phyloP scores from a whole-genome alignment of 768 basidiomycete genomes.

The Amanita jacksonii region DNA sequence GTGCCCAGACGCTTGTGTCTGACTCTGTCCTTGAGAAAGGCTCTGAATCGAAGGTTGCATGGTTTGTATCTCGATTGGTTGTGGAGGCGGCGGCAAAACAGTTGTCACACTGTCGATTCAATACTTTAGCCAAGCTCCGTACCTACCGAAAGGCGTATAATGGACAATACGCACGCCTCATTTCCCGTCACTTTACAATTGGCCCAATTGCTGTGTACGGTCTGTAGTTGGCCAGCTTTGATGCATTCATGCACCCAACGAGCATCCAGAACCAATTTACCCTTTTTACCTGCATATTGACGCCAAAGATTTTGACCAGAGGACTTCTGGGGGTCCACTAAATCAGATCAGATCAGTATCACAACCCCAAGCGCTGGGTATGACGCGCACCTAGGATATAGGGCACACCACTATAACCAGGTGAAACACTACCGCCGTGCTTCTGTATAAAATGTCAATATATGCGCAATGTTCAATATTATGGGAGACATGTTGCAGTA shows the following conservation, averaged over 20 bases:
- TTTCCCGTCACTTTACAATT: slow-evolving; percentile 72
- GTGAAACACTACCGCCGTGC: slow-evolving; percentile 66
- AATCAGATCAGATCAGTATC: slow-evolving; percentile 9
- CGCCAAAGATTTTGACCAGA: slow-evolving; percentile 77
- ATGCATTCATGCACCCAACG: slow-evolving; percentile 77
- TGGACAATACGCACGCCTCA: slow-evolving; percentile 45
- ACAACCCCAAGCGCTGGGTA: not conserved
- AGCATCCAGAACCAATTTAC: slow-evolving; percentile 64
- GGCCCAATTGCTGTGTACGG: slow-evolving; percentile 69
- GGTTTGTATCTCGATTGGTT: slow-evolving; percentile 13
- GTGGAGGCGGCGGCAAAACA: slow-evolving; percentile 12
- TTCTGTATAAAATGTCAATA: slow-evolving; percentile 33
- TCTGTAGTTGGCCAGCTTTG: slow-evolving; percentile 56
- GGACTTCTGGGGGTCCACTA: slow-evolving; percentile 71
- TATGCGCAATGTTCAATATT: slow-evolving; percentile 3
- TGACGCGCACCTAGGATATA: slow-evolving; percentile 64
- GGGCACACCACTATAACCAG: slow-evolving; percentile 67
- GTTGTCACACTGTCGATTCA: slow-evolving; percentile 8
- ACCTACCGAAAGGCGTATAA: not conserved
- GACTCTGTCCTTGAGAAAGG: slow-evolving; percentile 3
- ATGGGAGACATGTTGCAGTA: slow-evolving; percentile 5
- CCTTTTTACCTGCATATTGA: slow-evolving; percentile 72
- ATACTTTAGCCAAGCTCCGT: not conserved
- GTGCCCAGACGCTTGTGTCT: slow-evolving; percentile 6
- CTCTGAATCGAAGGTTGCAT: slow-evolving; percentile 7